A percentile compares a stretch with the other conserved stretches of the same genome.
phyloP scores from a whole-genome alignment of 495 filamentous ascomycete species.

The Talaromyces nanjingensis region DNA sequence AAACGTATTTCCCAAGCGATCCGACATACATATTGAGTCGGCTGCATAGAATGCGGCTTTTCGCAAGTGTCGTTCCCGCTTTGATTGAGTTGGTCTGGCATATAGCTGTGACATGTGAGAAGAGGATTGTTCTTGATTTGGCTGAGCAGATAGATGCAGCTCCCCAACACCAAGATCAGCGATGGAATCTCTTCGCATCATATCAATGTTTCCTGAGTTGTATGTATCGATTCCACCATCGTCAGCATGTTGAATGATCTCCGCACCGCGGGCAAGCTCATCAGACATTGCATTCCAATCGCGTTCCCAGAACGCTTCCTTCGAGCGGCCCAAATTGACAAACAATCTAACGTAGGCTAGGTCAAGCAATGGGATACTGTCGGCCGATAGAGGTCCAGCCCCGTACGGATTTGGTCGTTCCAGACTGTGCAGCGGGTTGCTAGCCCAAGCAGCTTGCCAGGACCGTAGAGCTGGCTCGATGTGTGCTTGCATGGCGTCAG shows the following conservation, averaged over 20 bases:
- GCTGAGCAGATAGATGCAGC: slow-evolving; percentile 36
- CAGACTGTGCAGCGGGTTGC: slow-evolving; percentile 76
- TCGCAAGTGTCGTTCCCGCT: slow-evolving; percentile 79
- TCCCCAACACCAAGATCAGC: slow-evolving; percentile 34
- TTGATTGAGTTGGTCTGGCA: slow-evolving; percentile 37
- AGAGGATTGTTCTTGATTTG: slow-evolving; percentile 33
- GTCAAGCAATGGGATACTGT: slow-evolving; percentile 91
- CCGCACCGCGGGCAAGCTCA: slow-evolving; percentile 73
- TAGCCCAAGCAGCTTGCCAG: slow-evolving; percentile 92
- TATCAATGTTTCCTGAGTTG: not conserved
- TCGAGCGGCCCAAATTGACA: slow-evolving; percentile 84
- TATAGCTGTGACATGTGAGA: slow-evolving; percentile 26
- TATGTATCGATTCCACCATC: slow-evolving; percentile 18
- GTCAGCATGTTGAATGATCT: slow-evolving; percentile 70
- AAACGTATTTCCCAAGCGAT: slow-evolving; percentile 80
- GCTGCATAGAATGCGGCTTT: slow-evolving; percentile 94
- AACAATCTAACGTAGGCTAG: slow-evolving; percentile 90
- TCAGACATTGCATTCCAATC: slow-evolving; percentile 92
- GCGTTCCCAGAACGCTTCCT: slow-evolving; percentile 90
- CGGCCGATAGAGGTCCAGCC: slow-evolving; percentile 82
- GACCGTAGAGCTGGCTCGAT: slow-evolving; percentile 92
- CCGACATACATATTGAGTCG: slow-evolving; percentile 84
- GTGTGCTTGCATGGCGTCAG: slow-evolving; percentile 91
- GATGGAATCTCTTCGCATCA: slow-evolving; percentile 28
- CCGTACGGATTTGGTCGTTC: slow-evolving; percentile 87